A percentile compares a stretch with the other conserved stretches of the same genome.
These are phyloP conservation scores for Neospora caninum DNA, from an alignment of 169 alveolate species.

Conservation along the genomic window DNA sequence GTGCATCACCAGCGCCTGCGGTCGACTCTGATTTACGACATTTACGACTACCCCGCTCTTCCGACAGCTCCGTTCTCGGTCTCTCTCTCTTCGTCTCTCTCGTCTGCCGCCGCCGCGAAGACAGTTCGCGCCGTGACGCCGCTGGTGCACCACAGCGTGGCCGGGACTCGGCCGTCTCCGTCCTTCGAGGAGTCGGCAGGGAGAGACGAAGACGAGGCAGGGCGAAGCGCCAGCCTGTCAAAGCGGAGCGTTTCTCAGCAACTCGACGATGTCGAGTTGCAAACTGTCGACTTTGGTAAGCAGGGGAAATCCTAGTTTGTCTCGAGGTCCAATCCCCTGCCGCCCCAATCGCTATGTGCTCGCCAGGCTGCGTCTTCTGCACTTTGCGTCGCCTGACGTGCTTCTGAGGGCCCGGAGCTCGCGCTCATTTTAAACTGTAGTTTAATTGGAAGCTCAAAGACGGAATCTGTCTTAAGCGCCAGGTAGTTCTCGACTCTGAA, in stretches of 20 bases:
- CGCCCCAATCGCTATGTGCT: too few relatives aligned
- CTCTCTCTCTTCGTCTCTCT: neutral
- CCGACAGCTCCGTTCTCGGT: neutral
- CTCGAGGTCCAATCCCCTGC: too few relatives aligned
- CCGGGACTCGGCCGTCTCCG: neutral
- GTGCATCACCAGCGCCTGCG: slow-evolving; percentile 42
- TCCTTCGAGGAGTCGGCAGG: neutral
- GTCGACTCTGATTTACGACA: slow-evolving; percentile 16
- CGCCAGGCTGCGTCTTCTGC: too few relatives aligned
- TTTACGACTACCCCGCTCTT: neutral
- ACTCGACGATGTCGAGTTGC: slow-evolving; percentile 5
- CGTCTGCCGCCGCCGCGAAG: neutral
- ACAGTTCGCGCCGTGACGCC: slow-evolving; percentile 1
- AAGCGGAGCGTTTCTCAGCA: neutral
- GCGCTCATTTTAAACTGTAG: too few relatives aligned
- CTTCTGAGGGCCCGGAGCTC: too few relatives aligned
- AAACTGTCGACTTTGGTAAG: slow-evolving; percentile 7
- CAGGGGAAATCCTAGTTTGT: too few relatives aligned
- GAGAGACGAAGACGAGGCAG: neutral
- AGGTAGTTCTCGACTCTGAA: too few relatives aligned
- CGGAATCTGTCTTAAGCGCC: too few relatives aligned
- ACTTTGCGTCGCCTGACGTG: too few relatives aligned
- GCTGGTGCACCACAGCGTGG: neutral
- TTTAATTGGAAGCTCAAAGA: too few relatives aligned
- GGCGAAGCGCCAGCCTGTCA: neutral